Conservation (phyloP, 305 asterid genomes). For the Fraxinus baroniana region DNA sequence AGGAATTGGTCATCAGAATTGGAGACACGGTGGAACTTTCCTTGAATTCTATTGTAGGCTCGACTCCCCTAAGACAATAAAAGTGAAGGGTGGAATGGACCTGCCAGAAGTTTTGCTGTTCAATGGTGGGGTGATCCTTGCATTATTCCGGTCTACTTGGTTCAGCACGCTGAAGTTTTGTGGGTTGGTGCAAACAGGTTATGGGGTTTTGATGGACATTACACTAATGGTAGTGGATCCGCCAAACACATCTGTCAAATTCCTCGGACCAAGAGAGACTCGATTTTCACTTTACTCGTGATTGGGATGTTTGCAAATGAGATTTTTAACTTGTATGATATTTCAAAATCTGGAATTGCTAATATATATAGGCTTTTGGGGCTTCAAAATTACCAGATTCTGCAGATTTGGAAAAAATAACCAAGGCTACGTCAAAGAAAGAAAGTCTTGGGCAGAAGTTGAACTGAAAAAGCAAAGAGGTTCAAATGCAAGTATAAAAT, state of each 20-base stretch:
- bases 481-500: no score
- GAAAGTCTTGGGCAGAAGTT: no score
- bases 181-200: not conserved
- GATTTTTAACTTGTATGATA: not conserved
- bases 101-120: not conserved
- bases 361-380: conserved; percentile 53
- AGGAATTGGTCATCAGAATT: not conserved
- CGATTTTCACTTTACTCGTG: not conserved
- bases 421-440: no score
- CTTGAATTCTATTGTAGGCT: not conserved
- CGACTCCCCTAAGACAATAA: not conserved
- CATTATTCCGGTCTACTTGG: not conserved
- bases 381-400: conserved; percentile 49
- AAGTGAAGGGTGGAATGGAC: not conserved
- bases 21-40: not conserved
- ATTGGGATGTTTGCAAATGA: not conserved
- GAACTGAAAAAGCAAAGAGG: no score
- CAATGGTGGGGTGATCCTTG: not conserved
- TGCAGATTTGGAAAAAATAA: conserved; percentile 38
- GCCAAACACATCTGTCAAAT: not conserved
- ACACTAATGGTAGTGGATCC: not conserved
- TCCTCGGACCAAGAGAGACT: not conserved
- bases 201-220: not conserved
- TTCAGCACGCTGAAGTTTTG: not conserved
- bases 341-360: conserved; percentile 15